Conservation (phyloP, 2,329 filamentous ascomycete genomes). For the Fusarium tjaetaba region DNA sequence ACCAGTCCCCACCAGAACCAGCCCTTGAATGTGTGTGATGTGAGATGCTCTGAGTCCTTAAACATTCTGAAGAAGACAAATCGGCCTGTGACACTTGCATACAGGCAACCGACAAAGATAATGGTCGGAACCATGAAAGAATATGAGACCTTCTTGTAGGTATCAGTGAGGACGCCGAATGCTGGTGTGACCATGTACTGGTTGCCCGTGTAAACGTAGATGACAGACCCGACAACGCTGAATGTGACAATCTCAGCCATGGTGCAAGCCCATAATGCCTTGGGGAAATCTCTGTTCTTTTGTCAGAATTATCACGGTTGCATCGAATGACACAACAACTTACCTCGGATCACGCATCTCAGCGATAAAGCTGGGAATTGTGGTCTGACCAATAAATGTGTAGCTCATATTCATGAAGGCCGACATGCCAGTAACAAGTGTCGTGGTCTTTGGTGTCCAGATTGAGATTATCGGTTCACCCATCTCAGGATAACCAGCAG, state of each 20-base stretch:
- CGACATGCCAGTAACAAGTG: constrained; percentile 82
- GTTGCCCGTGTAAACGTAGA: constrained; percentile 86
- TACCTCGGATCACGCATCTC: constrained; percentile 79
- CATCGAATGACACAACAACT: background rate
- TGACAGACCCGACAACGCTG: constrained; percentile 79
- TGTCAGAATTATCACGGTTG: background rate
- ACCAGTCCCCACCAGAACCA: constrained; percentile 83
- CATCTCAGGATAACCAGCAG: constrained; percentile 67
- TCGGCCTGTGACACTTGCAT: constrained; percentile 86
- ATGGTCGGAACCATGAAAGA: constrained; percentile 95
- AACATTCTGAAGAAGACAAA: constrained; percentile 94
- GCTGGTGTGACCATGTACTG: constrained; percentile 90
- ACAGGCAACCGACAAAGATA: constrained; percentile 89
- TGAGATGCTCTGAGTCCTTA: constrained; percentile 79
- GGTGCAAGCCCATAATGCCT: constrained; percentile 89
- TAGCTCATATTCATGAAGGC: constrained; percentile 96
- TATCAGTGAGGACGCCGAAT: constrained; percentile 81
- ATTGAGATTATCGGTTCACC: constrained; percentile 75
- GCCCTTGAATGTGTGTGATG: constrained; percentile 79
- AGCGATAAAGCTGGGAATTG: constrained; percentile 91
- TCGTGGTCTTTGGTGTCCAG: constrained; percentile 73
- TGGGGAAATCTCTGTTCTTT: constrained; percentile 78
- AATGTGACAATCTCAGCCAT: constrained; percentile 88
- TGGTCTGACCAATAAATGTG: constrained; percentile 95
- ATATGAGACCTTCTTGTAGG: constrained; percentile 88